Percentiles rank a stretch among this genome's conserved stretches.
Evolutionary conservation across 2,329 filamentous ascomycete genomes (phyloP).

Genomic region (Cadophora luteo-olivacea): DNA sequence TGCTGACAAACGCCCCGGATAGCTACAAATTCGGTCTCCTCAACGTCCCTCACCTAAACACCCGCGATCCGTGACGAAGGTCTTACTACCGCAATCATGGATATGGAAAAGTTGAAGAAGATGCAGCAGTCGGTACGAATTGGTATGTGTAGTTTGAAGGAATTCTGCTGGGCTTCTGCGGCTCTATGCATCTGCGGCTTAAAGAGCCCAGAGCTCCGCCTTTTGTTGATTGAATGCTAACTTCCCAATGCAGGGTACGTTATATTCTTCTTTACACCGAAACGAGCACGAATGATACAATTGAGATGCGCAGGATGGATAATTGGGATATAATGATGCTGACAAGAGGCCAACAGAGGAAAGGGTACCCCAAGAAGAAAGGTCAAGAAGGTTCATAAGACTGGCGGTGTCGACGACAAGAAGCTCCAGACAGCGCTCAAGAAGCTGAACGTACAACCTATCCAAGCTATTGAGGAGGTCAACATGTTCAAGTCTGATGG

Average conservation of each 20-base stretch:
- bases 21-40: constrained; percentile 19
- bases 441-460: constrained; percentile 99
- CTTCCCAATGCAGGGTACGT: constrained; percentile 21
- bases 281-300: constrained; percentile 15
- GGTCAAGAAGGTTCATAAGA: constrained; percentile 97
- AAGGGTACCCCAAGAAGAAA: constrained; percentile 98
- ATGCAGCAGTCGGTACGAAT: constrained; percentile 68
- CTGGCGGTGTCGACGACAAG: constrained; percentile 96
- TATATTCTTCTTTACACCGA: not conserved
- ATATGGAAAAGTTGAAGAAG: constrained; percentile 70
- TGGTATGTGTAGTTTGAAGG: constrained; percentile 37
- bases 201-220: constrained; percentile 11
- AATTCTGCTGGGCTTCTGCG: constrained; percentile 7
- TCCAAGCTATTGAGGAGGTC: constrained; percentile 99
- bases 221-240: constrained; percentile 15
- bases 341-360: constrained; percentile 61
- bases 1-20: constrained; percentile 19
- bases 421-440: constrained; percentile 97
- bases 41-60: constrained; percentile 25
- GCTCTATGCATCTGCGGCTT: constrained; percentile 18
- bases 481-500: constrained; percentile 99
- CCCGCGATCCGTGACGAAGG: constrained; percentile 37
- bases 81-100: constrained; percentile 57
- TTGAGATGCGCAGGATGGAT: not conserved
- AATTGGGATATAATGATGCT: constrained; percentile 31